Conservation (phyloP, 2,329 filamentous ascomycete species). For the Pezicula carpinea region DNA sequence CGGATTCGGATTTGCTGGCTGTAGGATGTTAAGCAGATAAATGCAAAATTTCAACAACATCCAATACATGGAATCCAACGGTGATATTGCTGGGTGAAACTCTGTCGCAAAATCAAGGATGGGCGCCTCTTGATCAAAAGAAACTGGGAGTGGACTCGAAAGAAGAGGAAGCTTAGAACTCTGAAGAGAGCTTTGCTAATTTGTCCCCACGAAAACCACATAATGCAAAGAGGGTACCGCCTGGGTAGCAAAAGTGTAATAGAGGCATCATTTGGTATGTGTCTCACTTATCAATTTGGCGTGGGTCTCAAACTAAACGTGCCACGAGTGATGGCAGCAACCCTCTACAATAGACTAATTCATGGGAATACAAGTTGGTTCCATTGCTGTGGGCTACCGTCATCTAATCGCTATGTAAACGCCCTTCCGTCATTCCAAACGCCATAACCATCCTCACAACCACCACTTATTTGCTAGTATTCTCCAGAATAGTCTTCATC, state of each 20-base stretch:
- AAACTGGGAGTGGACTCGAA: not conserved
- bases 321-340: too few species aligned
- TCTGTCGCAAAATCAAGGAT: not conserved
- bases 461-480: conserved; percentile 44
- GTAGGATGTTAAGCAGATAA: conserved; percentile 30
- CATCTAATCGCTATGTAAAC: not conserved
- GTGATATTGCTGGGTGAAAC: not conserved
- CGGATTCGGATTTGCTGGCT: conserved; percentile 23
- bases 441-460: not conserved
- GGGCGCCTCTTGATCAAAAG: not conserved
- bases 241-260: not conserved
- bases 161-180: not conserved
- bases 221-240: not conserved
- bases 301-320: not conserved
- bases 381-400: not conserved
- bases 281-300: not conserved
- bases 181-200: not conserved
- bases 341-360: too few species aligned
- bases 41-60: conserved; percentile 27
- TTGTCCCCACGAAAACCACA: not conserved
- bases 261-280: not conserved
- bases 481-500: conserved; percentile 92
- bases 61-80: conserved; percentile 1
- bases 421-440: not conserved
- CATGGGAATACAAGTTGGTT: too few species aligned